Conservation (phyloP, 2,329 filamentous ascomycete genomes). For the Sporothrix globosa region DNA sequence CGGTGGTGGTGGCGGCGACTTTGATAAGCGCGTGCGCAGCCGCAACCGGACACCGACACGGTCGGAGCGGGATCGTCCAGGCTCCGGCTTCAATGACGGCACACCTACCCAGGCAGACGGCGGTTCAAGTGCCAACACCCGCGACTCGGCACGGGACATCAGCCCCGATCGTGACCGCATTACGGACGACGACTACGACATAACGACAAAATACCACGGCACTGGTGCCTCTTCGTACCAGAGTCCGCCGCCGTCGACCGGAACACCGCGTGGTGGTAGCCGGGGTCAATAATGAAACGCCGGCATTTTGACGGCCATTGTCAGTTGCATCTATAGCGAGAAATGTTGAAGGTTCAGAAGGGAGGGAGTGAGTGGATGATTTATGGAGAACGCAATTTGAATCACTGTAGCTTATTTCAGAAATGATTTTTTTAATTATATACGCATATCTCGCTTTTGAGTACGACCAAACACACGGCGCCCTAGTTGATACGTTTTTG, state of each 20-base stretch:
- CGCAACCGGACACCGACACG: slow-evolving; percentile 22
- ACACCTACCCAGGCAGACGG: not conserved
- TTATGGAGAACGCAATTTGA: no score
- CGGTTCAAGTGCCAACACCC: not conserved
- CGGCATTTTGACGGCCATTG: not conserved
- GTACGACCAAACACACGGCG: no score
- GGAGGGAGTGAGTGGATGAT: no score
- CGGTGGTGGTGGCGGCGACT: slow-evolving; percentile 19
- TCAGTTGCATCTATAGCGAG: no score
- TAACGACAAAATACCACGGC: not conserved
- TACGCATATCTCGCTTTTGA: no score
- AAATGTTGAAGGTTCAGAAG: no score
- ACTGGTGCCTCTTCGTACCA: slow-evolving; percentile 13
- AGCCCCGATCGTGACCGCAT: slow-evolving; percentile 7
- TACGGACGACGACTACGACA: not conserved
- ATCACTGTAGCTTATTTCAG: no score
- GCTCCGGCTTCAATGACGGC: not conserved
- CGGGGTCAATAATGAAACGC: not conserved
- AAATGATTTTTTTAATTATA: no score
- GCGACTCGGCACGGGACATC: not conserved
- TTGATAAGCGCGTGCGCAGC: not conserved
- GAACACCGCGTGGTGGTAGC: not conserved
- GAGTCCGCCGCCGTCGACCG: slow-evolving; percentile 18
- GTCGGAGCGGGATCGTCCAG: not conserved
- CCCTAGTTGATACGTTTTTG: no score